Conservation (phyloP, 1,284 basidiomycete genomes). For the Ustilago nuda region DNA sequence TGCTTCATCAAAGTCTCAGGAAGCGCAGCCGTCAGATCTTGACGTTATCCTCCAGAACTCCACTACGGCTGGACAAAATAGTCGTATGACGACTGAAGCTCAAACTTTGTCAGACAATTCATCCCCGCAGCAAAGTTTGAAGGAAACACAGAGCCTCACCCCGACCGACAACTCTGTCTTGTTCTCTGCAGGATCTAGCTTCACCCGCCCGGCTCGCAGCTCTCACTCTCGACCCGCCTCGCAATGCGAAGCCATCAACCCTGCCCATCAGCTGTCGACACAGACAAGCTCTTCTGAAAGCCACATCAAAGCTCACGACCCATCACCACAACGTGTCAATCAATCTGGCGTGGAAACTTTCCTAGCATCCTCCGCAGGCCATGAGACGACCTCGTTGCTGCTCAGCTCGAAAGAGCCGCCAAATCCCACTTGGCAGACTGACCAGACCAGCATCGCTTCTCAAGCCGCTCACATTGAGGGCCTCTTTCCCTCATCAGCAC, state of each 20-base stretch:
- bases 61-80: not conserved
- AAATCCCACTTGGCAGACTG: not conserved
- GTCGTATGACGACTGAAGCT: not conserved
- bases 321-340: too few relatives aligned
- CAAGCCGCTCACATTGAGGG: not conserved
- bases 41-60: not conserved
- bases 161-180: not conserved
- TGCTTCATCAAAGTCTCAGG: too few relatives aligned
- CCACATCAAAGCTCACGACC: not conserved
- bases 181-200: not conserved
- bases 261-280: not conserved
- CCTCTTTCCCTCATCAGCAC: too few relatives aligned
- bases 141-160: not conserved
- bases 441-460: not conserved
- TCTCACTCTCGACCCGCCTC: not conserved
- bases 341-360: too few relatives aligned
- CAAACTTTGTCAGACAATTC: not conserved
- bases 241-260: not conserved
- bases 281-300: not conserved
- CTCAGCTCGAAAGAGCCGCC: too few relatives aligned
- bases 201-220: not conserved
- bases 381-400: too few relatives aligned
- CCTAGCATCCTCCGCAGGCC: too few relatives aligned
- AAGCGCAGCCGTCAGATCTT: not conserved
- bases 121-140: not conserved